phyloP scores from a whole-genome alignment of 108 stramenopile species.

The Schizochytrium sp. region DNA sequence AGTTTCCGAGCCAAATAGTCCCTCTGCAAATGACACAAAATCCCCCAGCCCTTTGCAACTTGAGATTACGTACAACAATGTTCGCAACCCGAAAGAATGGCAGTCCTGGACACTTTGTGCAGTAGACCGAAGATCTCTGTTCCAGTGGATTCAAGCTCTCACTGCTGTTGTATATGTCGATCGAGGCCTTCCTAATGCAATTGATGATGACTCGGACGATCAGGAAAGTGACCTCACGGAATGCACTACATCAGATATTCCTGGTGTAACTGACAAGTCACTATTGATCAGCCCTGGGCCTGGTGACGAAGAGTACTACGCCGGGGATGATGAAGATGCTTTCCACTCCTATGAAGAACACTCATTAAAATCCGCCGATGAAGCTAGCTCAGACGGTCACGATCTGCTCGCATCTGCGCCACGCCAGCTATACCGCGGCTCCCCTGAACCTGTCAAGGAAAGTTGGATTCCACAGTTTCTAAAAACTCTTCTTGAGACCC shows the following conservation, averaged over 20 bases:
- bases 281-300: too few species aligned
- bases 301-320: too few species aligned
- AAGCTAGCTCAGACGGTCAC: too few species aligned
- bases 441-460: too few species aligned
- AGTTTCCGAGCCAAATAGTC: background rate
- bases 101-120: constrained; percentile 48
- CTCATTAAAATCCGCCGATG: too few species aligned
- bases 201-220: constrained; percentile 35
- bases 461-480: background rate
- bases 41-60: constrained; percentile 17
- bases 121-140: background rate
- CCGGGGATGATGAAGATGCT: too few species aligned
- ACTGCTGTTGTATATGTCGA: background rate
- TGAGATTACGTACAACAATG: constrained; percentile 47
- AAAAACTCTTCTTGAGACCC: background rate
- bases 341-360: too few species aligned
- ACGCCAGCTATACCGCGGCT: too few species aligned
- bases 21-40: constrained; percentile 27
- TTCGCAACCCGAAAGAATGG: constrained; percentile 58
- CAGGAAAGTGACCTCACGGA: background rate
- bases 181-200: background rate
- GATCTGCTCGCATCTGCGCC: too few species aligned
- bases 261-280: too few species aligned
- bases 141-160: background rate
- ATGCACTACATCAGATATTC: too few species aligned